Conservation (phyloP, 2,329 filamentous ascomycete genomes). For the Daldinia sp. region DNA sequence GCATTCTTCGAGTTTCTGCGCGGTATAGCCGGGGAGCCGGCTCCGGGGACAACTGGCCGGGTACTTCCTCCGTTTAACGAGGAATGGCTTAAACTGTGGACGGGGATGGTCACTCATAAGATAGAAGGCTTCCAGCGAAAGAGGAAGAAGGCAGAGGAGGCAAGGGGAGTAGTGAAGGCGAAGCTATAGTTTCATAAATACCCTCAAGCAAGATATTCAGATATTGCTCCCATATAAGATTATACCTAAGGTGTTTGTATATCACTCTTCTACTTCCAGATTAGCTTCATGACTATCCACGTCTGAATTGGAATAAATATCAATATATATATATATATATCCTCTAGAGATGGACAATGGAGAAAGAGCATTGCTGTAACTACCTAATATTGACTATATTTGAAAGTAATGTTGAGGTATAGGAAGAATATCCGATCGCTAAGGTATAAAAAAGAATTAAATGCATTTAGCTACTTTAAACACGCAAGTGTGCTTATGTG, state of each 20-base stretch:
- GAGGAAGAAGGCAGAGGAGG: slow-evolving; percentile 48
- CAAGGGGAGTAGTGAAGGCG: slow-evolving; percentile 35
- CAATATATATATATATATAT: not conserved
- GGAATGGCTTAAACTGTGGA: slow-evolving; percentile 54
- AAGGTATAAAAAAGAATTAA: not conserved
- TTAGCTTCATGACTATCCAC: not conserved
- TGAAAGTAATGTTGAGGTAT: slow-evolving; percentile 88
- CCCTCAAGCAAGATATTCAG: no score
- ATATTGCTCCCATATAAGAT: not conserved
- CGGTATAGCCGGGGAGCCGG: slow-evolving; percentile 57
- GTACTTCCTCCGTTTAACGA: slow-evolving; percentile 58
- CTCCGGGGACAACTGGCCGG: slow-evolving; percentile 54
- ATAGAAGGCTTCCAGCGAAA: slow-evolving; percentile 49
- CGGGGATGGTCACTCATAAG: slow-evolving; percentile 49
- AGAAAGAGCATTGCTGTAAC: no score
- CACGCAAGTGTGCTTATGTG: not conserved
- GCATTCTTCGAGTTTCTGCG: slow-evolving; percentile 57
- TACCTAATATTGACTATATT: slow-evolving; percentile 76
- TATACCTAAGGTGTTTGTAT: not conserved
- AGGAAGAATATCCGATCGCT: slow-evolving; percentile 84
- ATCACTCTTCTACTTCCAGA: not conserved
- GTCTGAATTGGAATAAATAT: not conserved
- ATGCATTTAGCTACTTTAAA: not conserved
- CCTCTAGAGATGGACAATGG: no score
- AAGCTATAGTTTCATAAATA: slow-evolving; percentile 35